Conservation (phyloP, 441 rosid genomes). For the Hura crepitans region DNA sequence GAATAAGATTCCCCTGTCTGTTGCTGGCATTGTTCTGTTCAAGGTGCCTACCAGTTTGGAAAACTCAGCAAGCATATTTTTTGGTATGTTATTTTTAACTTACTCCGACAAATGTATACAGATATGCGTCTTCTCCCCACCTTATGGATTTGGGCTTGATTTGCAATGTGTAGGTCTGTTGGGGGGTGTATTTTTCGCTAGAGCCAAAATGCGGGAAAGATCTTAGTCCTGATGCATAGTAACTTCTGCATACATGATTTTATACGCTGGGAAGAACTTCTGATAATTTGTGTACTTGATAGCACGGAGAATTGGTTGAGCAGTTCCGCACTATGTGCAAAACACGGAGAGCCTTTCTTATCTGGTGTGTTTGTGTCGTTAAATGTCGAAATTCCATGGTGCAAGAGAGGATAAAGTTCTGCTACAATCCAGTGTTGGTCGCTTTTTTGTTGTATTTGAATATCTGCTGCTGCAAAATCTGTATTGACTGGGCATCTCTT, state of each 20-base stretch:
- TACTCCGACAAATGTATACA: neutral
- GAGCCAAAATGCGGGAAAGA: conserved; percentile 82
- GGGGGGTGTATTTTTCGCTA: conserved; percentile 84
- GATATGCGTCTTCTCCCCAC: neutral
- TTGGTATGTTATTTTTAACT: conserved; percentile 47
- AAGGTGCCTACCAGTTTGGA: conserved; percentile 89
- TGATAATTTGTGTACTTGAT: neutral
- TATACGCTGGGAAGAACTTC: neutral
- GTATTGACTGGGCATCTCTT: neutral
- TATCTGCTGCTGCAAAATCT: neutral
- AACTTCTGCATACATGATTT: neutral
- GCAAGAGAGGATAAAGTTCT: neutral
- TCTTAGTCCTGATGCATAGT: conserved; percentile 28
- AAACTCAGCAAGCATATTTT: conserved; percentile 86
- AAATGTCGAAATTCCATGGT: neutral
- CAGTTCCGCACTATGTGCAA: neutral
- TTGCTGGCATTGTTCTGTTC: conserved; percentile 82
- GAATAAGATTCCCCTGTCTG: conserved; percentile 87
- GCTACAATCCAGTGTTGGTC: neutral
- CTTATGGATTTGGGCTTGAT: neutral
- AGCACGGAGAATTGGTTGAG: neutral
- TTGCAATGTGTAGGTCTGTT: conserved; percentile 54
- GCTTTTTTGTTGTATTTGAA: conserved; percentile 14
- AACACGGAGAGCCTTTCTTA: neutral
- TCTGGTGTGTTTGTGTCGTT: neutral